phyloP scores from a whole-genome alignment of 2,329 filamentous ascomycete species.

The Bipolaris sorokiniana region DNA sequence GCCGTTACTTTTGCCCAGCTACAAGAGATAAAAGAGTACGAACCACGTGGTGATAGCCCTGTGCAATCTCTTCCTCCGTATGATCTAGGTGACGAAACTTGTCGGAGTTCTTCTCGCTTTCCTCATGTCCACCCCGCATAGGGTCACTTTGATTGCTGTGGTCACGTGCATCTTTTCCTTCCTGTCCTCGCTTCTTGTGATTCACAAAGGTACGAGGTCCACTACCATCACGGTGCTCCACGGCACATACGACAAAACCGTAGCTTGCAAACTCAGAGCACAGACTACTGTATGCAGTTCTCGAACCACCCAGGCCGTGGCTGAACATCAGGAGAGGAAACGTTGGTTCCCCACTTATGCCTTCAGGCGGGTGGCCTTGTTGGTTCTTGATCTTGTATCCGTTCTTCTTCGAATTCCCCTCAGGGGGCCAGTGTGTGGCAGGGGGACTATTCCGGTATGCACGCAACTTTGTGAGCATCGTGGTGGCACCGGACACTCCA shows the following conservation, averaged over 20 bases:
- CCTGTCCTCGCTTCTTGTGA: conserved; percentile 50
- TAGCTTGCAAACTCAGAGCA: conserved; percentile 71
- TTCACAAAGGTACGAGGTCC: conserved; percentile 68
- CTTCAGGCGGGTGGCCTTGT: conserved; percentile 48
- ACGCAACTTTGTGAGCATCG: conserved; percentile 69
- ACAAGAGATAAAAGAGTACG: conserved; percentile 10
- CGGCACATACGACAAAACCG: conserved; percentile 67
- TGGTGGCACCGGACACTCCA: conserved; percentile 62
- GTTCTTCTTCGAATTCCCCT: conserved; percentile 47
- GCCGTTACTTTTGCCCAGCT: not conserved
- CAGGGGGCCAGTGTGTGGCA: conserved; percentile 61
- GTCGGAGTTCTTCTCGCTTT: conserved; percentile 30
- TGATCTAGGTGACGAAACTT: conserved; percentile 46
- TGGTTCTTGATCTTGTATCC: conserved; percentile 52
- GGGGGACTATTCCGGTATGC: conserved; percentile 67
- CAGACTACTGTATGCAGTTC: conserved; percentile 67
- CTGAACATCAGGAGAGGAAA: conserved; percentile 71
- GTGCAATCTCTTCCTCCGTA: conserved; percentile 46
- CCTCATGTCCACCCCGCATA: conserved; percentile 13
- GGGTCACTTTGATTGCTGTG: conserved; percentile 16
- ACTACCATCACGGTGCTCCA: conserved; percentile 71
- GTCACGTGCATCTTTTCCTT: conserved; percentile 25
- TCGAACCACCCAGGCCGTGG: conserved; percentile 68
- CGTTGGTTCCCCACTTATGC: conserved; percentile 47
- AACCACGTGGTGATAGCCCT: conserved; percentile 57